Percentiles rank a stretch among this genome's conserved stretches.
Evolutionary conservation across 495 filamentous ascomycete species (phyloP).

Genomic region (Aspergillus asperescens): DNA sequence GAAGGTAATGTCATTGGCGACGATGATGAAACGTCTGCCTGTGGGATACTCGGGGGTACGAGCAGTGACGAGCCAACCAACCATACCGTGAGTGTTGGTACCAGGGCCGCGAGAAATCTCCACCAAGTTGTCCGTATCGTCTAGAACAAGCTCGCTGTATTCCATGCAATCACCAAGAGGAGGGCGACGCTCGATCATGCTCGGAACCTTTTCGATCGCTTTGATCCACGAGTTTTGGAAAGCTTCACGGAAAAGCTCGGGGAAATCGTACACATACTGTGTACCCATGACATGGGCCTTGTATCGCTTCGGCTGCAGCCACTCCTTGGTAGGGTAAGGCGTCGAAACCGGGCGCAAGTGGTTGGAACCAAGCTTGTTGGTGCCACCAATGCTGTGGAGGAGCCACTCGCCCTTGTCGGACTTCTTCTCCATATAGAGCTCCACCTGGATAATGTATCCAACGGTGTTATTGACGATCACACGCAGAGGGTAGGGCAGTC

Average conservation of each 20-base stretch:
- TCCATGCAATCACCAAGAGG: conserved; percentile 87
- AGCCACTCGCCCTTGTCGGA: conserved; percentile 96
- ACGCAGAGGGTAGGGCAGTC: conserved; percentile 85
- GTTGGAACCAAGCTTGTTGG: conserved; percentile 91
- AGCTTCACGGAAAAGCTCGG: conserved; percentile 96
- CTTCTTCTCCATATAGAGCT: conserved; percentile 95
- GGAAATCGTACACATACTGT: conserved; percentile 99
- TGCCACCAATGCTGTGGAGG: conserved; percentile 96
- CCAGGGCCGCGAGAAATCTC: conserved; percentile 93
- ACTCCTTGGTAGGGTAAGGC: conserved; percentile 96
- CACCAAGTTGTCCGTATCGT: conserved; percentile 84
- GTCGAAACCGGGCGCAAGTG: conserved; percentile 85
- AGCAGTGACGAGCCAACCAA: conserved; percentile 95
- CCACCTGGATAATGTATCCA: conserved; percentile 96
- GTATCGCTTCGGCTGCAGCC: conserved; percentile 97
- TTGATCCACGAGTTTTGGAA: conserved; percentile 92
- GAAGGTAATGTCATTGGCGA: conserved; percentile 99
- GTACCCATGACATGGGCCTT: conserved; percentile 99
- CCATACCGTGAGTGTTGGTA: conserved; percentile 95
- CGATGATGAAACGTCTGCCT: conserved; percentile 86
- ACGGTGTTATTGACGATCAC: conserved; percentile 98
- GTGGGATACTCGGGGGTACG: conserved; percentile 95
- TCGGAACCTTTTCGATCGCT: conserved; percentile 62
- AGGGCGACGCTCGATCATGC: conserved; percentile 75
- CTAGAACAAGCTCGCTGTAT: conserved; percentile 86